Conservation (phyloP, 129 eudicot genomes). For the Chrysanthemum makinoi region DNA sequence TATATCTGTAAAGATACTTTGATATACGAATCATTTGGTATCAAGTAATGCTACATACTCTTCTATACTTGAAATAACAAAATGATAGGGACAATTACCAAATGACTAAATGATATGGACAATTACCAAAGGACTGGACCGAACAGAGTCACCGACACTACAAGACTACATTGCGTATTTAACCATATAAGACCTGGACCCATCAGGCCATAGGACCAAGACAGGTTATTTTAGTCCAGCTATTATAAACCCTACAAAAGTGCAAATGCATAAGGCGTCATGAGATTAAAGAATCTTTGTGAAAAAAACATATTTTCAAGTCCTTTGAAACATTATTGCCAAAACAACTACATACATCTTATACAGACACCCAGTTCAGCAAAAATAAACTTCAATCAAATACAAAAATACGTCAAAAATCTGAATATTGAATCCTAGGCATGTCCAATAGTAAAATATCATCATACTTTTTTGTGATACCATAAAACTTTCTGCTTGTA, state of each 20-base stretch:
- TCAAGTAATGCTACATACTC: no score
- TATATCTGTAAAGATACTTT: no score
- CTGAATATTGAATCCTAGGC: slow-evolving; percentile 16
- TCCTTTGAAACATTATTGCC: slow-evolving; percentile 24
- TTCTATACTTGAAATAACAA: no score
- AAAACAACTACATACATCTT: slow-evolving; percentile 21
- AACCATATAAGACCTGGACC: neutral
- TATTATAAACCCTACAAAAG: neutral
- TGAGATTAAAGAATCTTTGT: neutral
- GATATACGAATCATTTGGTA: no score
- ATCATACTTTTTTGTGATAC: slow-evolving; percentile 12
- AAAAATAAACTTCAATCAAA: neutral
- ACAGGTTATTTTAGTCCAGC: neutral
- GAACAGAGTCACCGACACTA: no score
- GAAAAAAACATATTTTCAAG: slow-evolving; percentile 5
- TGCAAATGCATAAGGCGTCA: neutral
- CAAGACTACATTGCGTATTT: no score
- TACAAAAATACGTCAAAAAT: slow-evolving; percentile 20
- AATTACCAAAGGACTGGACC: no score
- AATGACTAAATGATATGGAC: no score
- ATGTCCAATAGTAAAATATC: slow-evolving; percentile 15
- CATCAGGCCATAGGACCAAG: neutral
- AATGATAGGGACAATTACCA: no score
- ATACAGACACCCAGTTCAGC: slow-evolving; percentile 12
- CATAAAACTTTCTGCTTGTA: slow-evolving; percentile 4